A percentile compares a stretch with the other conserved stretches of the same genome.
Evolutionary conservation across 306 rosid species (phyloP).

Genomic region (Spatholobus suberectus): DNA sequence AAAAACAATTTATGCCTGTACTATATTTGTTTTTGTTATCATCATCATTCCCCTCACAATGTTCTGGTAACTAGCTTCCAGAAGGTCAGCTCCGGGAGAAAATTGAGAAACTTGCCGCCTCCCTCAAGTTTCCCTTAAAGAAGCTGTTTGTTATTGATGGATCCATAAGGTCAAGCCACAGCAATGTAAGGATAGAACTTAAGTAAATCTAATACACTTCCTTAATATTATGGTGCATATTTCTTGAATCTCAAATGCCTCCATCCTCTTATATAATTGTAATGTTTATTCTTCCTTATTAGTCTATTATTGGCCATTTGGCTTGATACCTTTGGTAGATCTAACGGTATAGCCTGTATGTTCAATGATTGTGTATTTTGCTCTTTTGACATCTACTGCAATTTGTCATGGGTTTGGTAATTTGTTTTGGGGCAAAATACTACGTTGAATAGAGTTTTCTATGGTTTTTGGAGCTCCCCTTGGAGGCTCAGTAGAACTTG

Average conservation of each 20-base stretch:
- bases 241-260: background rate
- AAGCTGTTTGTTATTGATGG: constrained; percentile 95
- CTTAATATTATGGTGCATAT: background rate
- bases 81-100: constrained; percentile 83
- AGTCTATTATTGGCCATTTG: background rate
- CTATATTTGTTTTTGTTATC: background rate
- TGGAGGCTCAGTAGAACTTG: too few relatives aligned
- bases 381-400: too few relatives aligned
- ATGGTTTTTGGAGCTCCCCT: too few relatives aligned
- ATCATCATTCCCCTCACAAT: constrained; percentile 31
- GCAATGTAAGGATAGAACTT: constrained; percentile 75
- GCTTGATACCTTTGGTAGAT: too few relatives aligned
- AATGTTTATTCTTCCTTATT: background rate
- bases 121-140: constrained; percentile 87
- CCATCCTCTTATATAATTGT: too few relatives aligned
- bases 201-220: background rate
- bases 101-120: constrained; percentile 88
- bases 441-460: too few relatives aligned
- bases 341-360: too few relatives aligned
- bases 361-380: too few relatives aligned
- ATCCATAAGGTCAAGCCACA: constrained; percentile 95
- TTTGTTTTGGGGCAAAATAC: too few relatives aligned
- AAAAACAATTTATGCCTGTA: background rate
- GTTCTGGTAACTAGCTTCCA: constrained; percentile 69
- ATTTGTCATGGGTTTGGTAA: too few relatives aligned